A percentile compares a stretch with the other conserved stretches of the same genome.
Conservation (phyloP, 345 rosid species). For the Brassica incana region DNA sequence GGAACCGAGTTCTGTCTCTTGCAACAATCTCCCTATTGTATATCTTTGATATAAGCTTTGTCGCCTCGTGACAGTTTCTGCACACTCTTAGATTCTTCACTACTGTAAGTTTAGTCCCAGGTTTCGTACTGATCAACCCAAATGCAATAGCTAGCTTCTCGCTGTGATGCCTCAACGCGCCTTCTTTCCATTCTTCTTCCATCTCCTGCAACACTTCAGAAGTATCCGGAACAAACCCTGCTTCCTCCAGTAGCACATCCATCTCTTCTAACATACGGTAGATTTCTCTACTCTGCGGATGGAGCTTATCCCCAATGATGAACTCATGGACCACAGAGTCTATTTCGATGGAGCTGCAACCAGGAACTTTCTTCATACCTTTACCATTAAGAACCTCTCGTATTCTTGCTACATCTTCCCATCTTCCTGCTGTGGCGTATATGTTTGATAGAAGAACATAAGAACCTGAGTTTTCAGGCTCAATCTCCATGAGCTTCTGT, state of each 20-base stretch:
- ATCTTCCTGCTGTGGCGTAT: conserved; percentile 69
- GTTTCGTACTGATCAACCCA: conserved; percentile 75
- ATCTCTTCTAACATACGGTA: conserved; percentile 71
- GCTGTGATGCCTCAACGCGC: conserved; percentile 69
- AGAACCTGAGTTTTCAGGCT: conserved; percentile 59
- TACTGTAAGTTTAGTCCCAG: conserved; percentile 70
- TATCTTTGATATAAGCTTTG: conserved; percentile 70
- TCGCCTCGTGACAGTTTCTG: conserved; percentile 70
- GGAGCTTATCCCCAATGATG: conserved; percentile 66
- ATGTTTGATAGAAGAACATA: conserved; percentile 77
- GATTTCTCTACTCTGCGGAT: conserved; percentile 57
- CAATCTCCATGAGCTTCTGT: conserved; percentile 49
- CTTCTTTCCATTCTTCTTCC: conserved; percentile 77
- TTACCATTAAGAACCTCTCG: conserved; percentile 54
- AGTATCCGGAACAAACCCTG: conserved; percentile 68
- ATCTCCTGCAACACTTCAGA: conserved; percentile 71
- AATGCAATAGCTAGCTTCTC: conserved; percentile 80
- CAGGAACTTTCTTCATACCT: conserved; percentile 75
- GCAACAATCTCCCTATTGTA: conserved; percentile 78
- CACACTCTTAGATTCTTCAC: conserved; percentile 85
- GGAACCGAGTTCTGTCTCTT: conserved; percentile 75
- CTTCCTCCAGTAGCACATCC: conserved; percentile 49
- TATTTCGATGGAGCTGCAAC: conserved; percentile 73
- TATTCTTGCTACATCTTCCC: conserved; percentile 67
- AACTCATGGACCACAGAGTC: conserved; percentile 74